Evolutionary conservation across 352 stramenopile species (phyloP).

Genomic region (Globisporangium radiosum): DNA sequence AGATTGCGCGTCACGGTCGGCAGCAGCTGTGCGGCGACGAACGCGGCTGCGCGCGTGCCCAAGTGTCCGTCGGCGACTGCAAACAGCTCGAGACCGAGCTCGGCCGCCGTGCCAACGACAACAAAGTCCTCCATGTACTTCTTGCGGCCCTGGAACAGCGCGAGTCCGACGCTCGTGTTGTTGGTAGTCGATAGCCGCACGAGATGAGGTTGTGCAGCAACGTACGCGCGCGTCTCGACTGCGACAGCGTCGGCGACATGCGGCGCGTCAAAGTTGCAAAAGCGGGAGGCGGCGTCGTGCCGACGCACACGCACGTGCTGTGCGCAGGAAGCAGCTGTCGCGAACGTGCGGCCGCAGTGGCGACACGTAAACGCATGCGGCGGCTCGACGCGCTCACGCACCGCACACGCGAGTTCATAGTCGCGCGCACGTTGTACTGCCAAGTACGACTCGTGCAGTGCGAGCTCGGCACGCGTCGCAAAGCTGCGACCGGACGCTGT

Average conservation of each 20-base stretch:
- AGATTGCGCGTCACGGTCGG: conserved; percentile 28
- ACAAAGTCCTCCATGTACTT: conserved; percentile 91
- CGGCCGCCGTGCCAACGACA: conserved; percentile 24
- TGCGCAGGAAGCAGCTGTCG: conserved; percentile 53
- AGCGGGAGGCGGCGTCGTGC: conserved; percentile 31
- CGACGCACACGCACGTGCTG: conserved; percentile 45
- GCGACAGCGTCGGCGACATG: conserved; percentile 19
- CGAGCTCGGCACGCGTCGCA: conserved; percentile 52
- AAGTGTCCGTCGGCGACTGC: conserved; percentile 94
- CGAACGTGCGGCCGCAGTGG: conserved; percentile 55
- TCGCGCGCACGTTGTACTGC: conserved; percentile 39
- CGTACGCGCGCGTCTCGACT: conserved; percentile 13
- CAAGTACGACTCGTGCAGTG: conserved; percentile 58
- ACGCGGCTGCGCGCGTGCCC: conserved; percentile 86
- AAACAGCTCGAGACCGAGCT: conserved; percentile 82
- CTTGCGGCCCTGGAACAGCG: conserved; percentile 87
- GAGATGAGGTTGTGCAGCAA: background rate
- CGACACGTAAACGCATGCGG: conserved; percentile 48
- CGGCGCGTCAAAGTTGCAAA: conserved; percentile 49
- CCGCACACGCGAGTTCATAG: conserved; percentile 41
- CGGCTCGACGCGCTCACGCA: conserved; percentile 49
- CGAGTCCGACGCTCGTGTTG: conserved; percentile 21
- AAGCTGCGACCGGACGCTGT: conserved; percentile 49
- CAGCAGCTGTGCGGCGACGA: conserved; percentile 44
- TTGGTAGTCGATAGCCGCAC: background rate